Percentiles rank a stretch among this genome's conserved stretches.
Conservation (phyloP, 2,329 filamentous ascomycete species). For the Trichophyton mentagrophytes region DNA sequence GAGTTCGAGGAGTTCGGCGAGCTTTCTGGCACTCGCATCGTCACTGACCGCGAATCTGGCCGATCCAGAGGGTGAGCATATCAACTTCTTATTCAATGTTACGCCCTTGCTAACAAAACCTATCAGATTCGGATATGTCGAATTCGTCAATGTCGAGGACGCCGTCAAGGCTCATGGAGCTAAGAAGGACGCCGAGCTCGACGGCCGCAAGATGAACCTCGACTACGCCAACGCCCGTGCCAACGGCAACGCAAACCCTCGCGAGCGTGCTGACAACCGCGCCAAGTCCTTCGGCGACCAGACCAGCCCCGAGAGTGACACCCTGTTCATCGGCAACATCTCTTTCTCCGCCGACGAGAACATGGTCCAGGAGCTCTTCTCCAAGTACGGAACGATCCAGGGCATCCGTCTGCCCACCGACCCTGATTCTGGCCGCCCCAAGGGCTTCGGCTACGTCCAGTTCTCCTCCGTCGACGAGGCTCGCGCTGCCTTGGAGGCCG, state of each 20-base stretch:
- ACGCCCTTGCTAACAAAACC: background rate
- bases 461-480: constrained; percentile 75
- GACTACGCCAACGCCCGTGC: constrained; percentile 62
- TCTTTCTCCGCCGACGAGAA: constrained; percentile 74
- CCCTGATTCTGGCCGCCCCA: constrained; percentile 66
- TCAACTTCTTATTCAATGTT: background rate
- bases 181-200: constrained; percentile 62
- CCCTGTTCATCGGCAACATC: constrained; percentile 84
- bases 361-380: constrained; percentile 59
- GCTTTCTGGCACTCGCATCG: constrained; percentile 60
- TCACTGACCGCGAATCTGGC: constrained; percentile 67
- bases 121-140: constrained; percentile 70
- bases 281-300: constrained; percentile 57
- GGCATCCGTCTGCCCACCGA: constrained; percentile 83
- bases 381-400: constrained; percentile 55
- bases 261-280: constrained; percentile 46
- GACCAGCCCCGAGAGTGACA: constrained; percentile 67
- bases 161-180: constrained; percentile 60
- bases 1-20: constrained; percentile 73
- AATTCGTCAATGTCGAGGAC: constrained; percentile 57
- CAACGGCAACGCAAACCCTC: constrained; percentile 43
- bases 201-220: constrained; percentile 62
- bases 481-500: constrained; percentile 55
- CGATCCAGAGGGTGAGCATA: constrained; percentile 61
- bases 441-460: constrained; percentile 87